Base-by-base conservation (phyloP, 2,329 filamentous ascomycete species). In the Aspergillus aculeatinus region DNA sequence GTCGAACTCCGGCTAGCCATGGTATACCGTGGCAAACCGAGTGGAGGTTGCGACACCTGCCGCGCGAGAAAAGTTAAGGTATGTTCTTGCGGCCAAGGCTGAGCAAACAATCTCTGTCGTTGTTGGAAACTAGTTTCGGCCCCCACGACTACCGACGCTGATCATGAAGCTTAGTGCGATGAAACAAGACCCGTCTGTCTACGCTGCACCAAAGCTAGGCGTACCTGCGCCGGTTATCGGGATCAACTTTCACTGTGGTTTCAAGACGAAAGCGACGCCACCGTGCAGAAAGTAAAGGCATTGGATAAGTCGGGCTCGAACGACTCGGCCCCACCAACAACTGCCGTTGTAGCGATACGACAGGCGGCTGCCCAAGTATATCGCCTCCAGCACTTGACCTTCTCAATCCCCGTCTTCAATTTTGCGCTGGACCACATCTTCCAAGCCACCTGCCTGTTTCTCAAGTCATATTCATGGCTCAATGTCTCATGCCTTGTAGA, bases 381-480 rank as follows among this genome's bases (percentile, higher is more conserved):
- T 11, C n/a, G 16, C n/a, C 33, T 19, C 7, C 53, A 25, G 16
- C 27, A 21, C 25, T 27, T 12, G 42, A 27, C 12, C n/a, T 33
- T 23, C n/a, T 47, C 53, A 7, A 21, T 47, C 7, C 42, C 53
- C 16, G 33, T 55, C 25, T 44, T 55, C 14, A 48, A 55, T 27
- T 55, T 48, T 55, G 27, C 42, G 23, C 42, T 55, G 53, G 53
- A 55, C 25, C 53, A 48, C 35, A 48, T 31, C 27, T 48, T 55
- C 29, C 53, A 55, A 47, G 53, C 42, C 9, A 55, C 53, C 14
- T 55, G 53, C 16, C 48, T 55, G 19, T 48, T 55, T 21, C 44
- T 55, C 3, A 48, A 55, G 42, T 33, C 53, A 2, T 55, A 48
- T 23, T 21, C 39, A 21, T 55, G 53, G 53, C 48, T 55, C 25